These are phyloP conservation scores for Ophiocordyceps camponoti-saundersi DNA, from an alignment of 2,329 filamentous ascomycete genomes.

Conservation along the genomic window DNA sequence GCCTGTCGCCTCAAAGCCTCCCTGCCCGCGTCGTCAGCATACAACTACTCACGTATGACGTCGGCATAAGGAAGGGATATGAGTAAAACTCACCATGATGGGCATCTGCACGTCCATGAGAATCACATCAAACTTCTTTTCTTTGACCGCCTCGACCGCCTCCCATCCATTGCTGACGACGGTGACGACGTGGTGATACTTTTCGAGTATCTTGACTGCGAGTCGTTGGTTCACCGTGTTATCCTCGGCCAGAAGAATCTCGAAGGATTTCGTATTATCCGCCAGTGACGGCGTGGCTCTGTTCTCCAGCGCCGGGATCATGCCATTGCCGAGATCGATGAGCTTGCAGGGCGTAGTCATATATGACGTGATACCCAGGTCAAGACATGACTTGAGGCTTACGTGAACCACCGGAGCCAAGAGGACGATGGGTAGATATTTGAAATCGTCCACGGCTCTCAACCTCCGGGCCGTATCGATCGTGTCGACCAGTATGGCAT, in stretches of 20 bases:
- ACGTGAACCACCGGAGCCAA: conserved; percentile 80
- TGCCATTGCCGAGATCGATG: conserved; percentile 88
- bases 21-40: conserved; percentile 33
- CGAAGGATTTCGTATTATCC: conserved; percentile 88
- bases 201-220: conserved; percentile 91
- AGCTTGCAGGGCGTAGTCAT: conserved; percentile 94
- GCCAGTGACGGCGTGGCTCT: conserved; percentile 79
- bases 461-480: conserved; percentile 78
- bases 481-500: conserved; percentile 91
- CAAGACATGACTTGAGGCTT: conserved; percentile 80
- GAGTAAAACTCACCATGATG: conserved; percentile 77
- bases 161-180: conserved; percentile 93
- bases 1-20: conserved; percentile 89
- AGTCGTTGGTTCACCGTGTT: conserved; percentile 94
- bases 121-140: conserved; percentile 87
- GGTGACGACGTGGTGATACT: conserved; percentile 83
- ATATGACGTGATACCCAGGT: conserved; percentile 94
- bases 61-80: too few relatives aligned
- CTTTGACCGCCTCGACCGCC: conserved; percentile 81
- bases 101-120: conserved; percentile 99
- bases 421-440: conserved; percentile 91
- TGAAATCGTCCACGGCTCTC: conserved; percentile 83
- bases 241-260: conserved; percentile 89
- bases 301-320: conserved; percentile 89
- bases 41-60: too few relatives aligned